Percentiles rank a stretch among this genome's conserved stretches.
Conservation (phyloP, 2,329 filamentous ascomycete genomes). For the Ceratocystis huliohia region DNA sequence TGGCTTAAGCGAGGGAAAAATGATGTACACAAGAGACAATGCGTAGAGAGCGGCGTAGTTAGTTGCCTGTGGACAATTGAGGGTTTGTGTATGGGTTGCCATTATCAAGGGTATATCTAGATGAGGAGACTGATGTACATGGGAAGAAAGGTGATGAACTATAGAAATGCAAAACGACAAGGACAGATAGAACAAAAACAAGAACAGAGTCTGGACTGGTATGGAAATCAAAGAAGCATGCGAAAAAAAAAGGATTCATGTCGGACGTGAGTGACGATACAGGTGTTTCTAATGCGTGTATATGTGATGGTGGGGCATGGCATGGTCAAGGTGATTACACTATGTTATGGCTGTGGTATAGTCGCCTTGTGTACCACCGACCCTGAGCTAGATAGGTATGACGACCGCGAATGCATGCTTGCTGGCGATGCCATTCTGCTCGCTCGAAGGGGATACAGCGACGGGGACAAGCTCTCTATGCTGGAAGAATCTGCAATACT, state of each 20-base stretch:
- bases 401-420: conserved; percentile 11
- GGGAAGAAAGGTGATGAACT: background rate
- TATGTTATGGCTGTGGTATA: background rate
- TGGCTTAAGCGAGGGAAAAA: background rate
- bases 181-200: background rate
- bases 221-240: background rate
- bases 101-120: conserved; percentile 1
- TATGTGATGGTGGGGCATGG: background rate
- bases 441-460: background rate
- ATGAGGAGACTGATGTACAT: background rate
- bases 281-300: background rate
- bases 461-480: conserved; percentile 7
- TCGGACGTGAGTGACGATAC: background rate
- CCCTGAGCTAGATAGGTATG: conserved; percentile 9
- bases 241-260: background rate
- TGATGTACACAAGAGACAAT: background rate
- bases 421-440: conserved; percentile 3
- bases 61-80: background rate
- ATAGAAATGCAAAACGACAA: background rate
- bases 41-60: background rate
- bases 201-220: background rate
- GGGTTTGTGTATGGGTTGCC: background rate
- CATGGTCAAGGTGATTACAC: background rate
- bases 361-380: conserved; percentile 13
- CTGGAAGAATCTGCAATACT: conserved; percentile 4